phyloP scores from a whole-genome alignment of 148 eudicot genomes.

The Diospyros lotus region DNA sequence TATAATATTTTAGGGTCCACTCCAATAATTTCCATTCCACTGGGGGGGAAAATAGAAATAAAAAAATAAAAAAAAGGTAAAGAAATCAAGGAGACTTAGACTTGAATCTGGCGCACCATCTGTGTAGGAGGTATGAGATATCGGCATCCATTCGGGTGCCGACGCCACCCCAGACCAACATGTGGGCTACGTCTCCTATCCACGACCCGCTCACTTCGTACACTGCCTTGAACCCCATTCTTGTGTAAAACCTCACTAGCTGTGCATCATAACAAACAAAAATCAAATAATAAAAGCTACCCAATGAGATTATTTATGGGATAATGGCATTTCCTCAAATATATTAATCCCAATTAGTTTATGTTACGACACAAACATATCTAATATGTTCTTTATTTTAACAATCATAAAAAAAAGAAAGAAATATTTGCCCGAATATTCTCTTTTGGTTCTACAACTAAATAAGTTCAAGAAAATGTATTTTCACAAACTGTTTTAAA shows the following conservation, averaged over 20 bases:
- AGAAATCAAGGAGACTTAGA: too few relatives aligned
- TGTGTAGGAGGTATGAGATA: conserved; percentile 50
- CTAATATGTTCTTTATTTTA: background rate
- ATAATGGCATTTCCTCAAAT: background rate
- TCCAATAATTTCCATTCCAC: too few relatives aligned
- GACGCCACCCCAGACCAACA: conserved; percentile 89
- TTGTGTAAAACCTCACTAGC: conserved; percentile 76
- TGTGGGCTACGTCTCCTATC: conserved; percentile 53
- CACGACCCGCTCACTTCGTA: conserved; percentile 73
- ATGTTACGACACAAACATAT: background rate
- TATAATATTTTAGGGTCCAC: too few relatives aligned
- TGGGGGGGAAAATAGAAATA: too few relatives aligned
- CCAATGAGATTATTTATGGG: background rate
- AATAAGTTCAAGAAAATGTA: too few relatives aligned
- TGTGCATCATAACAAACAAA: conserved; percentile 16
- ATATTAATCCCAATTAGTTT: background rate
- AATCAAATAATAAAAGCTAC: too few relatives aligned
- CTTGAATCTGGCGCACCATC: conserved; percentile 71
- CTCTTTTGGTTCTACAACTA: too few relatives aligned
- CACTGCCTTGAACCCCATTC: conserved; percentile 81
- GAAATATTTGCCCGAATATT: too few relatives aligned
- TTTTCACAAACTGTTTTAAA: too few relatives aligned
- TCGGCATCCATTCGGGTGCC: conserved; percentile 93
- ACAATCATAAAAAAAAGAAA: too few relatives aligned
- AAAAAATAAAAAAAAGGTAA: too few relatives aligned